A percentile compares a stretch with the other conserved stretches of the same genome.
Evolutionary conservation across 2,329 filamentous ascomycete genomes (phyloP).

Genomic region (Exophiala phaeomuriformis): DNA sequence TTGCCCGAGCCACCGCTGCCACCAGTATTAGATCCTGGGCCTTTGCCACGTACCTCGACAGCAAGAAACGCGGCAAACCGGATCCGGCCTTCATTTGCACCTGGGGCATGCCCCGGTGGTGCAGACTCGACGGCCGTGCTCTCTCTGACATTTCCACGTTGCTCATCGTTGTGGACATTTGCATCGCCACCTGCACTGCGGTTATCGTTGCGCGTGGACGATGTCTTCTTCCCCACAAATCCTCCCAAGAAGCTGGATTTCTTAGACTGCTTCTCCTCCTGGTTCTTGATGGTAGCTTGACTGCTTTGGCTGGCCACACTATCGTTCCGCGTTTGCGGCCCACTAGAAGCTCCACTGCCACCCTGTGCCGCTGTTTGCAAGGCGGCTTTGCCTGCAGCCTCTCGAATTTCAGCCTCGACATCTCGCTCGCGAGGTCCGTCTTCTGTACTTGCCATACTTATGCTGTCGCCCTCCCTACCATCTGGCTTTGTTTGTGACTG

Average conservation of each 20-base stretch:
- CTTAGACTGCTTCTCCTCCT: constrained; percentile 32
- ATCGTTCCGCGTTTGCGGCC: constrained; percentile 6
- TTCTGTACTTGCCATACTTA: constrained; percentile 23
- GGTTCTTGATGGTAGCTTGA: constrained; percentile 17
- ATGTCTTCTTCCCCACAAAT: constrained; percentile 35
- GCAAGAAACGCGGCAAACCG: constrained; percentile 69
- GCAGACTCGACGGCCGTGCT: constrained; percentile 17
- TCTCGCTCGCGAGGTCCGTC: constrained; percentile 20
- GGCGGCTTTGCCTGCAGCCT: constrained; percentile 20
- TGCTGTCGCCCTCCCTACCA: constrained; percentile 19
- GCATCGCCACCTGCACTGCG: constrained; percentile 29
- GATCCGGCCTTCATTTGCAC: constrained; percentile 45
- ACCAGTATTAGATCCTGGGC: constrained; percentile 4
- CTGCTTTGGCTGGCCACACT: constrained; percentile 19
- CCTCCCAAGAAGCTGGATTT: constrained; percentile 37
- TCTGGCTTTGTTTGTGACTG: constrained; percentile 22
- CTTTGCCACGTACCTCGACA: constrained; percentile 64
- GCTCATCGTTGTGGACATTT: constrained; percentile 14
- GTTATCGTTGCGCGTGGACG: constrained; percentile 18
- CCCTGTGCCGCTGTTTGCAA: constrained; percentile 11
- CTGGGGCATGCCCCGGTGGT: constrained; percentile 12
- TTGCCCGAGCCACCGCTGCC: constrained; percentile 7
- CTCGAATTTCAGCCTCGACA: constrained; percentile 23
- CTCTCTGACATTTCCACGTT: constrained; percentile 13
- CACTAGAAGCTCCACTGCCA: neutral